Conservation (phyloP, 805 yeast species). For the Blastobotrys muscicola region DNA sequence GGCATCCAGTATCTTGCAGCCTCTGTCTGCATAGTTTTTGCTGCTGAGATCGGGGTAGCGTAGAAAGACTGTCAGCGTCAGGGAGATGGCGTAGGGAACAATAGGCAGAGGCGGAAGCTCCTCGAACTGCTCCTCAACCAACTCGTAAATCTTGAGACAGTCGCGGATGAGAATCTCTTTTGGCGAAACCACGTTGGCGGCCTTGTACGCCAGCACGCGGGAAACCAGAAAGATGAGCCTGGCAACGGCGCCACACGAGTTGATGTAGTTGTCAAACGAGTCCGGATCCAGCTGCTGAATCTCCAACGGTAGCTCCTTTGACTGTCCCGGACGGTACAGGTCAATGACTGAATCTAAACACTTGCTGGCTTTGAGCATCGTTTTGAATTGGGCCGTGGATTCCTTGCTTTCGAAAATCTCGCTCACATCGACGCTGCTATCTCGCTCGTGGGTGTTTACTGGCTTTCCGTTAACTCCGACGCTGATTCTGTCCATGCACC, state of each 20-base stretch:
- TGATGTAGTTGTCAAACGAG: slow-evolving; percentile 3
- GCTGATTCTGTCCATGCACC: slow-evolving; percentile 29
- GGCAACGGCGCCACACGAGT: slow-evolving; percentile 12
- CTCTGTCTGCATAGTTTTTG: slow-evolving; percentile 12
- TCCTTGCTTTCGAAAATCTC: not conserved
- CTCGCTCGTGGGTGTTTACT: slow-evolving; percentile 27
- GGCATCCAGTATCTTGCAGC: slow-evolving; percentile 17
- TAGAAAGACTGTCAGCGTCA: slow-evolving; percentile 25
- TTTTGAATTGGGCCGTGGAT: slow-evolving; percentile 21
- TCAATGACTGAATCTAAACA: slow-evolving; percentile 28
- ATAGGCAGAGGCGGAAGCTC: slow-evolving; percentile 23
- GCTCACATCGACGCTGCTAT: slow-evolving; percentile 24
- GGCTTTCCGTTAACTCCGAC: slow-evolving; percentile 30
- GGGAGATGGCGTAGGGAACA: slow-evolving; percentile 24
- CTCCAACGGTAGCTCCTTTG: not conserved
- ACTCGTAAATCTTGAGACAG: slow-evolving; percentile 12
- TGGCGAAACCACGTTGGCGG: not conserved
- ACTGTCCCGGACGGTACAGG: slow-evolving; percentile 27
- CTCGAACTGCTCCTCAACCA: slow-evolving; percentile 6
- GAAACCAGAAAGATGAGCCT: slow-evolving; percentile 19
- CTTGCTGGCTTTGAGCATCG: slow-evolving; percentile 16
- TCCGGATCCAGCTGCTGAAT: not conserved
- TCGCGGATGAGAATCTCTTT: slow-evolving; percentile 7
- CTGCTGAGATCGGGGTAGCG: slow-evolving; percentile 16
- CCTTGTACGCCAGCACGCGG: slow-evolving; percentile 22